Conservation (phyloP, 2,329 filamentous ascomycete genomes). For the Sarocladium oryzae region DNA sequence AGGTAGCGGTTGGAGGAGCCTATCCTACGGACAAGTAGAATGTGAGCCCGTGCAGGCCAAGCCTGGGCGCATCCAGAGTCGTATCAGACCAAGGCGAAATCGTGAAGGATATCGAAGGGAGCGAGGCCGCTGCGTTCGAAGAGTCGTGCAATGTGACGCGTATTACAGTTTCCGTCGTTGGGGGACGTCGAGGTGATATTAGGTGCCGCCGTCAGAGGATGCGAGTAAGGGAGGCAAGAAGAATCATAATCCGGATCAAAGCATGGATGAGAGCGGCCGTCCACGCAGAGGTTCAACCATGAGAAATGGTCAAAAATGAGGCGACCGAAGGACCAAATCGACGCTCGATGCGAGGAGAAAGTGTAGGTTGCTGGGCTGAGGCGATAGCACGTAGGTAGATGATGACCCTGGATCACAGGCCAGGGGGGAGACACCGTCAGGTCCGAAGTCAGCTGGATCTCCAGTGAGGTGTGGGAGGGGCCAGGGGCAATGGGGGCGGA, state of each 20-base stretch:
- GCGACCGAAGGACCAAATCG: too few species aligned
- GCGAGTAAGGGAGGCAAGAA: neutral
- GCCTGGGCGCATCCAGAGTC: neutral
- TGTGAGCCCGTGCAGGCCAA: neutral
- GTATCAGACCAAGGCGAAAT: neutral
- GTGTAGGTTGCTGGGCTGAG: neutral
- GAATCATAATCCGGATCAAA: neutral
- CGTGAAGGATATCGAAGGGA: neutral
- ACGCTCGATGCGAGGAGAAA: too few species aligned
- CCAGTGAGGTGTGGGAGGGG: neutral
- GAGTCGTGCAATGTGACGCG: neutral
- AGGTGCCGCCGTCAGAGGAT: neutral
- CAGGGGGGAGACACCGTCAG: neutral
- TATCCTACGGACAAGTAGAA: too few species aligned
- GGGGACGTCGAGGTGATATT: neutral
- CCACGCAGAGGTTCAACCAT: too few species aligned
- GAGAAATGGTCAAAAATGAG: neutral
- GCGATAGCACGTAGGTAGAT: neutral
- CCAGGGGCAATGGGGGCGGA: neutral
- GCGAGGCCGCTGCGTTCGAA: neutral
- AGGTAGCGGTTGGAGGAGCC: too few species aligned
- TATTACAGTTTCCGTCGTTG: too few species aligned
- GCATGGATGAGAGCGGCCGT: too few species aligned
- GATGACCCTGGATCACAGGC: slow-evolving; percentile 4
- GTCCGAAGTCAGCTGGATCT: neutral